Evolutionary conservation across 176 grass and related monocot species (phyloP).

Genomic region (Hsuehochloa calcarea): DNA sequence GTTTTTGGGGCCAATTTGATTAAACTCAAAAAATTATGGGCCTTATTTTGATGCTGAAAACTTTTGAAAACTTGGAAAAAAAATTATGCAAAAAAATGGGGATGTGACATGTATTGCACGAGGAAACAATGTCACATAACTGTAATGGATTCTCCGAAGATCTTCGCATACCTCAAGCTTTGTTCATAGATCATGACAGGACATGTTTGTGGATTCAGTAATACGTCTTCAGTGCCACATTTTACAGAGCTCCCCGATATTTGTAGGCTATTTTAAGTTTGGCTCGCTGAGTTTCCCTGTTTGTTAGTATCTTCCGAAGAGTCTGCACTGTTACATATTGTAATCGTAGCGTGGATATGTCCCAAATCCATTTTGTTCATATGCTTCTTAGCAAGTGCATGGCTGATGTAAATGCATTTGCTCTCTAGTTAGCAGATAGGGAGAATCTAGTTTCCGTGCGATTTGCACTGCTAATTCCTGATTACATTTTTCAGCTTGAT

Average conservation of each 20-base stretch:
- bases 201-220: background rate
- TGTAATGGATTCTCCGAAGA: background rate
- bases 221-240: background rate
- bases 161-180: background rate
- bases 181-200: background rate
- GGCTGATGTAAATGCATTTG: background rate
- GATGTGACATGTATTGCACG: background rate
- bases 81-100: too few species aligned
- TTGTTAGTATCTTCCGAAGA: background rate
- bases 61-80: too few species aligned
- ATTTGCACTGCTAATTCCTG: background rate
- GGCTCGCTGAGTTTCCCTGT: background rate
- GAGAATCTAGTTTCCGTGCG: background rate
- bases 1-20: too few species aligned
- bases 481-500: slow-evolving; percentile 59
- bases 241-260: background rate
- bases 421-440: background rate
- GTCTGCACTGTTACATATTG: background rate
- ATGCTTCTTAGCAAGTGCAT: background rate
- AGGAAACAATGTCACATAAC: background rate
- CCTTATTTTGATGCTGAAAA: too few species aligned
- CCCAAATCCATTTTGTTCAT: background rate
- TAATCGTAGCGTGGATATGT: background rate
- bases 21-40: too few species aligned
- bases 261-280: background rate